Conservation (phyloP, 2,329 filamentous ascomycete species). For the Alternaria tenuissima region DNA sequence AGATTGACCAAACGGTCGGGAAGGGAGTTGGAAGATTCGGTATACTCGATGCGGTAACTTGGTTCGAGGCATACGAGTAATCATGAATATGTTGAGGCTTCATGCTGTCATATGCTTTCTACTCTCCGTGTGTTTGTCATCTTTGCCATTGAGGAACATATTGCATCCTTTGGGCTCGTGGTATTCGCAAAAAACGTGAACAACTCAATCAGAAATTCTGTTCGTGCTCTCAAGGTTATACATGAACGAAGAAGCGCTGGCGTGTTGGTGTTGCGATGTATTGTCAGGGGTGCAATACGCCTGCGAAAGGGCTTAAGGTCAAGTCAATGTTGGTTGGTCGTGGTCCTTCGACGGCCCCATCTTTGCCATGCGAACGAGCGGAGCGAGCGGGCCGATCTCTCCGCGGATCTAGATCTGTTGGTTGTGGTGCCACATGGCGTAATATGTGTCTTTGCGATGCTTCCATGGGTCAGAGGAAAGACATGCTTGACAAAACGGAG, state of each 20-base stretch:
- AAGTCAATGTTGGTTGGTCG: background rate
- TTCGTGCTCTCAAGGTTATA: no score
- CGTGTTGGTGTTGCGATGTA: background rate
- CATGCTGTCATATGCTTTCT: no score
- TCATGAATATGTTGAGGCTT: no score
- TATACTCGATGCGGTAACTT: background rate
- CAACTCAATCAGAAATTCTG: no score
- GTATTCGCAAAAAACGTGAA: no score
- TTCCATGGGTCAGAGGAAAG: background rate
- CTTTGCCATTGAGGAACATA: no score
- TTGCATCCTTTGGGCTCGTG: background rate
- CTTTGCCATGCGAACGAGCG: slow-evolving; percentile 15
- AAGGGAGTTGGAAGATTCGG: background rate
- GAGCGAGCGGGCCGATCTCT: slow-evolving; percentile 9
- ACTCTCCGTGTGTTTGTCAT: no score
- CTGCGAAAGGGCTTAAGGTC: background rate
- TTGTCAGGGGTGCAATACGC: background rate
- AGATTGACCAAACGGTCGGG: background rate
- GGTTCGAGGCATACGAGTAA: background rate
- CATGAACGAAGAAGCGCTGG: no score
- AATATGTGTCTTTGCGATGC: background rate
- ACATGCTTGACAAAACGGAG: background rate
- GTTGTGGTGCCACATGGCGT: slow-evolving; percentile 1
- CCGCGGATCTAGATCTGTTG: background rate
- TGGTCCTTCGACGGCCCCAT: slow-evolving; percentile 6